Base-by-base conservation (phyloP, 352 stramenopile genomes). In the Blastocystis hominis region DNA sequence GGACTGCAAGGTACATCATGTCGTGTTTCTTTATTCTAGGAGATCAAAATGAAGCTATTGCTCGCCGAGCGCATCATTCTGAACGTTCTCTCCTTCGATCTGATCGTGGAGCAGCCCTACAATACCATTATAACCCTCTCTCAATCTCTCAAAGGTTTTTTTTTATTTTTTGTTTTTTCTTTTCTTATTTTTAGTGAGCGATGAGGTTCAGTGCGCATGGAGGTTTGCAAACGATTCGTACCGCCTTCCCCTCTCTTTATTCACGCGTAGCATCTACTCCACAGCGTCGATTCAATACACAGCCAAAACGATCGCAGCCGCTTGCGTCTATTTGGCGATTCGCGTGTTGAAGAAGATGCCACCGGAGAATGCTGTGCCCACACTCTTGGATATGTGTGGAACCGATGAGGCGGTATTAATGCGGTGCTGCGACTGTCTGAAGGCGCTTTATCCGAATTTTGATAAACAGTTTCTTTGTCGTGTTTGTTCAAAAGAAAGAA, bases 41-140 rank as follows among this genome's bases (percentile, higher is more conserved):
- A 84, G 24, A 84, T 84, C 30, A 84, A 84, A 84, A 84, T 84
- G 72, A 84, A 84, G 47, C 15, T 84, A 15, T 53, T 84, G 10
- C 46, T 84, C 10, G 50, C 72, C 10, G 72, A 84, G n/a, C 72
- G 72, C 3, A 61, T 84, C 38, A 84, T 84, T 10, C 56, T 84
- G 10, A 84, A 84, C 47, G 72, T 84, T 4, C 3, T 84, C 7
- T 84, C 72, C 10, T 84, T 84, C 34, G 72, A 84, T 64, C 72
- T 84, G n/a, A 84, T 84, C 1, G 55, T 84, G 7, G 72, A 84
- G 17, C 72, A 84, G 10, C 72, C 72, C 7, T 84, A 66, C 55
- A 84, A 53, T 24, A 61, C 72, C 20, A 64, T 84, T 10, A 66
- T 84, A 44, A 34, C 40, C 6, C n/a, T 84, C 30, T 44, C 47